Conservation (phyloP, 176 grass and related monocot species). For the Avena atlantica region DNA sequence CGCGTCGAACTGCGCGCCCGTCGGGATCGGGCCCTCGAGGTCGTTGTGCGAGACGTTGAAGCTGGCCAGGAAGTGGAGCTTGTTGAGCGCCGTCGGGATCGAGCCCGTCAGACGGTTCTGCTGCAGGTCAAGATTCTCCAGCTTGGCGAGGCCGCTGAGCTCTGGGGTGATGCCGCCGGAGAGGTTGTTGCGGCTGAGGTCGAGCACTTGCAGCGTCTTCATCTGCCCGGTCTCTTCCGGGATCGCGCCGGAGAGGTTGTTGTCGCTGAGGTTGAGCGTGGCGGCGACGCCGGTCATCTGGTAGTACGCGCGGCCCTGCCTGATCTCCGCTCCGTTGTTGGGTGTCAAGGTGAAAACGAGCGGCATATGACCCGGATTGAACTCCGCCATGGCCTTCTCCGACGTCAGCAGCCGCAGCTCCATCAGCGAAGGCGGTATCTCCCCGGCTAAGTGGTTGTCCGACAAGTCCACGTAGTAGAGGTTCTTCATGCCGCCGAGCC, state of each 20-base stretch:
- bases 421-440: constrained; percentile 48
- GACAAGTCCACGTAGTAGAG: constrained; percentile 64
- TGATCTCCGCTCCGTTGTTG: neutral
- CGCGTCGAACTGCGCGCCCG: constrained; percentile 46
- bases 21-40: constrained; percentile 57
- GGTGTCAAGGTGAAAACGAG: constrained; percentile 45
- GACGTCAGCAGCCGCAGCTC: constrained; percentile 50
- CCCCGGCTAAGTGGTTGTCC: constrained; percentile 39
- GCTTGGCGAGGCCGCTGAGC: constrained; percentile 28
- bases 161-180: constrained; percentile 48
- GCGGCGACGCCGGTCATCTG: constrained; percentile 49
- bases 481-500: constrained; percentile 48
- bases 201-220: constrained; percentile 48
- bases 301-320: constrained; percentile 43
- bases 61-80: constrained; percentile 43
- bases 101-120: constrained; percentile 47
- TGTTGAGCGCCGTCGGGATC: constrained; percentile 36
- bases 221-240: constrained; percentile 28
- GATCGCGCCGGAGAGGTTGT: constrained; percentile 41
- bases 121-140: constrained; percentile 44
- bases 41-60: constrained; percentile 58
- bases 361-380: constrained; percentile 12
- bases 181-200: constrained; percentile 47
- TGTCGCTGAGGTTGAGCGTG: constrained; percentile 45
- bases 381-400: constrained; percentile 41